Evolutionary conservation across 257 asterid genomes (phyloP).

Genomic region (Dorcoceras hygrometricum): DNA sequence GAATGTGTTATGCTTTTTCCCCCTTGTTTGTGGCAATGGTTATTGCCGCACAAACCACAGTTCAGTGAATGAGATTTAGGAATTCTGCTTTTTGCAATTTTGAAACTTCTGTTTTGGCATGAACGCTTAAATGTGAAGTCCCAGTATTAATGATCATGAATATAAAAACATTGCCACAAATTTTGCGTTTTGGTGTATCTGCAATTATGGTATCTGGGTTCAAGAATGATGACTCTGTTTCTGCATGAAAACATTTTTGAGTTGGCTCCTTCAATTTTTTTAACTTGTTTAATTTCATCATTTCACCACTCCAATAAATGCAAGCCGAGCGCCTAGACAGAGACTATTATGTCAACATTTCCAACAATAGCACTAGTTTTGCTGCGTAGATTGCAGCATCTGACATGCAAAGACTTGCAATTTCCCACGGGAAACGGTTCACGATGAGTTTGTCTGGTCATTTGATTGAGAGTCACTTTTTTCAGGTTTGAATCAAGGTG

Average conservation of each 20-base stretch:
- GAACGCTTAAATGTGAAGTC: neutral
- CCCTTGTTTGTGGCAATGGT: constrained; percentile 4
- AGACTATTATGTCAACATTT: neutral
- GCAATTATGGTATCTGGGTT: neutral
- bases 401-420: too few species aligned
- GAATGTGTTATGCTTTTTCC: constrained; percentile 3
- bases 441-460: constrained; percentile 5
- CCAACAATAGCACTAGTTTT: too few species aligned
- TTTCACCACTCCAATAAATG: neutral
- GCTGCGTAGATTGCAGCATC: too few species aligned
- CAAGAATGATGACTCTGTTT: too few species aligned
- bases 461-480: constrained; percentile 20
- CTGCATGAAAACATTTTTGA: neutral
- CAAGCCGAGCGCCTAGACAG: neutral
- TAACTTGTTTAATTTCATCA: neutral
- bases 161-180: neutral
- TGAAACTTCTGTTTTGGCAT: too few species aligned
- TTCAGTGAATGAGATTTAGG: too few species aligned
- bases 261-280: neutral
- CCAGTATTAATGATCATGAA: neutral
- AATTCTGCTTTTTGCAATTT: neutral
- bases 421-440: constrained; percentile 6
- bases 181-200: neutral
- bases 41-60: neutral
- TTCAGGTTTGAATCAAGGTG: constrained; percentile 90